Evolutionary conservation across 352 stramenopile species (phyloP).

Genomic region (Pythium aphanidermatum): DNA sequence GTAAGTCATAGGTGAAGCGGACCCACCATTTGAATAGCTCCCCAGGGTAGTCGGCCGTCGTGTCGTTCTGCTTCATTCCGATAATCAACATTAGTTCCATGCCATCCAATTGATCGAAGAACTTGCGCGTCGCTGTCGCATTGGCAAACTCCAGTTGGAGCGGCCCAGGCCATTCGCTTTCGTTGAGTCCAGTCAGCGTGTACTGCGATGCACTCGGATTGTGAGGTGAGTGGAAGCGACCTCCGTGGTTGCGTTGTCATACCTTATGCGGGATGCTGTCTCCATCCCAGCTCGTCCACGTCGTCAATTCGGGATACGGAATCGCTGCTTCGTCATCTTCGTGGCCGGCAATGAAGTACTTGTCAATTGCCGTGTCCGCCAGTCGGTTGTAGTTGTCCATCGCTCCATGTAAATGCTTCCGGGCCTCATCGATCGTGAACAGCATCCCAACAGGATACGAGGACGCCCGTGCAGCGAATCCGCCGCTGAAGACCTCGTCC

Average conservation of each 20-base stretch:
- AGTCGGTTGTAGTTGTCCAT: conserved; percentile 60
- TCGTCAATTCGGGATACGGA: conserved; percentile 39
- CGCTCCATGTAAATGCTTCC: conserved; percentile 57
- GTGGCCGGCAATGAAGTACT: conserved; percentile 30
- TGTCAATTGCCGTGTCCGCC: conserved; percentile 42
- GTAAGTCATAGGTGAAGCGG: conserved; percentile 57
- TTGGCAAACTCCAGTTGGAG: conserved; percentile 27
- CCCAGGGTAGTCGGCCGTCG: conserved; percentile 1
- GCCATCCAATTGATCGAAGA: conserved; percentile 60
- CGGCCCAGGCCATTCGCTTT: conserved; percentile 44
- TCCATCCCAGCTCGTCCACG: conserved; percentile 27
- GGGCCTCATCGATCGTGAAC: conserved; percentile 68
- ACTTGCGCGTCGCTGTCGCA: conserved; percentile 32
- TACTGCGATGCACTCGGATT: too few species aligned
- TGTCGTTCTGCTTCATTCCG: conserved; percentile 30
- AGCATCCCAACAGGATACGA: conserved; percentile 53
- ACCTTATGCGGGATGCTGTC: conserved; percentile 9
- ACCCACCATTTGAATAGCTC: conserved; percentile 55
- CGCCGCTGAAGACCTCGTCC: conserved; percentile 51
- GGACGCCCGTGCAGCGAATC: conserved; percentile 44
- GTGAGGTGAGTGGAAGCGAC: too few species aligned
- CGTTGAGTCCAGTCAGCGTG: conserved; percentile 31
- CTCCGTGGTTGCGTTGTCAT: too few species aligned
- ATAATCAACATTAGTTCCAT: conserved; percentile 58
- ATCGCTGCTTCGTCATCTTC: conserved; percentile 13